Conservation (phyloP, 495 filamentous ascomycete species). For the Hypoxylon rickii region DNA sequence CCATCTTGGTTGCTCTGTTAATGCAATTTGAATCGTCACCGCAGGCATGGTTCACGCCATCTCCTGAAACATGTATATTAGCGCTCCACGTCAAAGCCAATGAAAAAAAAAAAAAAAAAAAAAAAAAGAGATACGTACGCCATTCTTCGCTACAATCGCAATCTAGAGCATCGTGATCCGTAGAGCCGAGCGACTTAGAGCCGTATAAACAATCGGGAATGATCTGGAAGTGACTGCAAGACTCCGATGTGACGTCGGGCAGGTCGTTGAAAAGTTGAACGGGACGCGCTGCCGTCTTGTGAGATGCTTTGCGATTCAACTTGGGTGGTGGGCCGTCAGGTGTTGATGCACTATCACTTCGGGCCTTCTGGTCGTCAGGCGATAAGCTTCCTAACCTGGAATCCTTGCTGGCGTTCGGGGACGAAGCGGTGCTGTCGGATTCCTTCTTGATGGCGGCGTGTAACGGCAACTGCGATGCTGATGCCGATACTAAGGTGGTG, state of each 20-base stretch:
- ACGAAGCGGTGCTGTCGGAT: constrained; percentile 38
- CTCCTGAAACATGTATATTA: constrained; percentile 57
- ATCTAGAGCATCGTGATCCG: constrained; percentile 87
- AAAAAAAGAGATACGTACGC: constrained; percentile 69
- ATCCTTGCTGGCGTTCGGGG: constrained; percentile 47
- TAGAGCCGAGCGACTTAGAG: constrained; percentile 84
- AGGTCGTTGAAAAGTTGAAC: constrained; percentile 70
- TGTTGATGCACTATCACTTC: constrained; percentile 46
- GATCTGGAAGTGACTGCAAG: constrained; percentile 74
- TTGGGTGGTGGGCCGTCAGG: constrained; percentile 64
- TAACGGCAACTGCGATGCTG: constrained; percentile 35
- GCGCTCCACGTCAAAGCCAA: constrained; percentile 27
- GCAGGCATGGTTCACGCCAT: constrained; percentile 79
- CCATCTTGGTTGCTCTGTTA: constrained; percentile 97
- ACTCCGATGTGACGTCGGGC: constrained; percentile 74
- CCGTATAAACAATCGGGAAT: constrained; percentile 85
- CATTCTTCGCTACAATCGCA: constrained; percentile 96
- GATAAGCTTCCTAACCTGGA: constrained; percentile 47
- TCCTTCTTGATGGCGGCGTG: constrained; percentile 45
- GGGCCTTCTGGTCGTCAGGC: constrained; percentile 49
- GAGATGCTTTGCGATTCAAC: constrained; percentile 72
- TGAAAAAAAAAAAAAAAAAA: constrained; percentile 13
- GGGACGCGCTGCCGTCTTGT: constrained; percentile 65
- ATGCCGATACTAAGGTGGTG: constrained; percentile 33
- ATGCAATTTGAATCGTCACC: constrained; percentile 98